Evolutionary conservation across 148 eudicot genomes (phyloP), one percentile per base, ranked within the genome.

Genomic region (Persicaria tinctoria): DNA sequence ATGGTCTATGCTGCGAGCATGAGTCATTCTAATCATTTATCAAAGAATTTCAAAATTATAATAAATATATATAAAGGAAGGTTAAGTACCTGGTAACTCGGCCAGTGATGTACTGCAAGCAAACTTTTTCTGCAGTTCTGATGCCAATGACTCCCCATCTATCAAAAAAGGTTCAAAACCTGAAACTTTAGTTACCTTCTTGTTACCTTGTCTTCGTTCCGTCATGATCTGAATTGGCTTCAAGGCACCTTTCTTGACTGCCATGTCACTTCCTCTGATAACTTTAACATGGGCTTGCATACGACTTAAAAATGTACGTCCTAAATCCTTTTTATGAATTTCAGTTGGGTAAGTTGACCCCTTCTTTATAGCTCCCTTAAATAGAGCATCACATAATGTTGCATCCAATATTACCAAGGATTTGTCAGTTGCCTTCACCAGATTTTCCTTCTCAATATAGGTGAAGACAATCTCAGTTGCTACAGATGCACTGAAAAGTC

Each of bases 201-300:
- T 95, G 86, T 92, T 95, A 55, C 98, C 98, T 80, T 90, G 93
- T 75, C 98, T 86, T 63, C 97, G 83, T 79, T 95, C 98, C 3
- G 98, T 92, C 84, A 92, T 46, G 60, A 95, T 89, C 75, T 92
- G 98, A 63, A 95, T 77, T 16, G 93, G 81, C 78, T 87, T 92
- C 18, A 95, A 75, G 32, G 85, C 84, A 64, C 98, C 98, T 84
- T 95, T 92, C 60, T 87, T 79, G n/a, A 95, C 87, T 77, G 80
- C 87, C 1, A 92, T 83, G 20, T 92, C 97, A 76, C 54, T 77
- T 80, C 98, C 98, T 76, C 98, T 92, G 5, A 87, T 86, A 77
- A 95, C 97, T 79, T 77, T 81, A 70, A 86, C 89, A 80, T 95
- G 98, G 16, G 98, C 86, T 81, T 95, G 98, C 98, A 95, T 95